Percentiles rank a stretch among this genome's conserved stretches.
Conservation (phyloP, 305 asterid genomes). For the Withania somnifera region DNA sequence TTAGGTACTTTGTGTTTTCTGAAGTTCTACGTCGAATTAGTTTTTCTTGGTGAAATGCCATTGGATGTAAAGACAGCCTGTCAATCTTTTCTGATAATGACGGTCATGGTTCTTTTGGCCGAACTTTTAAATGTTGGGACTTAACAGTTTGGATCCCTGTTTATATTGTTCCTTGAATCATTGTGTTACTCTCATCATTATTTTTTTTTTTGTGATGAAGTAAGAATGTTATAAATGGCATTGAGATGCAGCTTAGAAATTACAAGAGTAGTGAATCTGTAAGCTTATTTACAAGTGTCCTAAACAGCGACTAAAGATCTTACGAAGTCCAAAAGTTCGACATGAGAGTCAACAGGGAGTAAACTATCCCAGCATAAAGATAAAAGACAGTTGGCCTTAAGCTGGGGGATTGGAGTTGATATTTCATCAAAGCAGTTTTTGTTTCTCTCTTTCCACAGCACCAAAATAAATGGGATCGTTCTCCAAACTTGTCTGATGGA, state of each 20-base stretch:
- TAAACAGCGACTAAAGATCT: background rate
- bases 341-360: background rate
- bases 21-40: background rate
- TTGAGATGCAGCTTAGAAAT: background rate
- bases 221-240: background rate
- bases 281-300: background rate
- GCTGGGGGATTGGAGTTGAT: background rate
- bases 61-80: background rate
- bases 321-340: background rate
- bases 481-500: background rate
- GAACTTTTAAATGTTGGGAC: background rate
- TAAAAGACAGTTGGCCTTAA: background rate
- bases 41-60: background rate
- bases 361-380: background rate
- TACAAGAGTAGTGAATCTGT: background rate
- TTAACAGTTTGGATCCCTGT: background rate
- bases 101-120: background rate
- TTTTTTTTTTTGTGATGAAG: background rate
- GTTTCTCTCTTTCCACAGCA: background rate
- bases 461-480: background rate
- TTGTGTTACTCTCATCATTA: background rate
- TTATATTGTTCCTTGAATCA: background rate
- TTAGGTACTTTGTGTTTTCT: background rate
- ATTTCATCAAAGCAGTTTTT: background rate
- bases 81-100: background rate